Evolutionary conservation across 73 alveolate species (phyloP), one percentile per base, ranked within the genome.

Genomic region (Effrenium voratum): DNA sequence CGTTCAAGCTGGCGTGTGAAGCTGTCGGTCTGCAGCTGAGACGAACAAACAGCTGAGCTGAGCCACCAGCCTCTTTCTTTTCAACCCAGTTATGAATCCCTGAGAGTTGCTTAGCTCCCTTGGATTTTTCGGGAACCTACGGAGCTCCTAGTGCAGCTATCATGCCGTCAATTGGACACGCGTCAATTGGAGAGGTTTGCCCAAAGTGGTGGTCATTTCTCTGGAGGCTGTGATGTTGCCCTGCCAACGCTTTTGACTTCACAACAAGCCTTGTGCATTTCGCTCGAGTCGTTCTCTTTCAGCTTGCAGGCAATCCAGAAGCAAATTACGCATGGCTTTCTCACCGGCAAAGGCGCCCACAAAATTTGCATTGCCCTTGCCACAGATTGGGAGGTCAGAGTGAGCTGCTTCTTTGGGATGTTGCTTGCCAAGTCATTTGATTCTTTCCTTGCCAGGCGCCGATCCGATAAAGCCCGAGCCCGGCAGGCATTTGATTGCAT

Each of bases 1-100:
- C 95, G 72, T 87, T 87, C 95, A 87, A 87, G 70, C 85, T 87
- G 24, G 95, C 84, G 26, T 87, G 95, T n/a, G 95, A 87, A 87
- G 95, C 95, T 63, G 95, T 68, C 16, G 92, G 92, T 43, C 46
- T 30, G 92, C 50, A 2, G 38, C 79, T 66, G 10, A 66, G 79
- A 10, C 30, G 34, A n/a, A n/a, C n/a, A n/a, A n/a, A n/a, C n/a
- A n/a, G n/a, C n/a, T n/a, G n/a, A n/a, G n/a, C n/a, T n/a, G n/a
- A n/a, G n/a, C n/a, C n/a, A n/a, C n/a, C n/a, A n/a, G n/a, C n/a
- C n/a, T n/a, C n/a, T n/a, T n/a, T n/a, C n/a, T n/a, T n/a, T n/a
- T n/a, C n/a, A n/a, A n/a, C n/a, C n/a, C n/a, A n/a, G n/a, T n/a
- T n/a, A n/a, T n/a, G n/a, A n/a, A n/a, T n/a, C n/a, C n/a, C n/a